Conservation (phyloP, 2,329 filamentous ascomycete genomes). For the Eutypa lata region DNA sequence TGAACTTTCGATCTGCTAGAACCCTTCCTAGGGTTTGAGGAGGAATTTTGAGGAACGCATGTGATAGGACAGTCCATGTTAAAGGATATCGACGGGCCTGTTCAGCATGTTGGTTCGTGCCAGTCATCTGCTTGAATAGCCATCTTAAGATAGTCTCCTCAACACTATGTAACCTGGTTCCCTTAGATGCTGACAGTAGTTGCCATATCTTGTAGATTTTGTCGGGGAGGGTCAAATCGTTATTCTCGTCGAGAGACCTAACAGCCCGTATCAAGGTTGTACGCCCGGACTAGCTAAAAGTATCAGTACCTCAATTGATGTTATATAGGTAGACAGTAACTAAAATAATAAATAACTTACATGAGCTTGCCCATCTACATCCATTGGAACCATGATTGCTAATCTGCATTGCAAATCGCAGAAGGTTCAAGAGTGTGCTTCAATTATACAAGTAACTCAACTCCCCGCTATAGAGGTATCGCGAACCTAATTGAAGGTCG, state of each 20-base stretch:
- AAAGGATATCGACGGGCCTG: constrained; percentile 52
- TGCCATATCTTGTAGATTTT: constrained; percentile 50
- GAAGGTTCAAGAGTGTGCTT: neutral
- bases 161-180: constrained; percentile 46
- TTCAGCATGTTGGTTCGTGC: constrained; percentile 43
- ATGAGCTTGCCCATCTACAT: constrained; percentile 18
- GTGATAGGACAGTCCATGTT: constrained; percentile 60
- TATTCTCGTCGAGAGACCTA: constrained; percentile 53
- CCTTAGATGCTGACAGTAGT: constrained; percentile 39
- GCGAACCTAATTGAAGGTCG: neutral
- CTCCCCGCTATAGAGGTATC: neutral
- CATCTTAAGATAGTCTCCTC: constrained; percentile 60
- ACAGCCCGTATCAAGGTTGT: constrained; percentile 49
- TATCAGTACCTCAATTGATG: constrained; percentile 1
- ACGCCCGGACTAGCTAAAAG: constrained; percentile 20
- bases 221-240: constrained; percentile 39
- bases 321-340: neutral
- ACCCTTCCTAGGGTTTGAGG: constrained; percentile 67
- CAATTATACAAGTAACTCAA: neutral
- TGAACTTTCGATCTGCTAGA: constrained; percentile 67
- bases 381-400: constrained; percentile 18
- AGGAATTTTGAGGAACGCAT: constrained; percentile 63
- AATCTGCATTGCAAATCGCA: constrained; percentile 18
- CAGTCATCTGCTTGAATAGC: constrained; percentile 61
- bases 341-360: constrained; percentile 9